These are phyloP conservation scores for Lobosporangium transversale DNA, from an alignment of 192 early-diverging fungal genomes.

Conservation along the genomic window DNA sequence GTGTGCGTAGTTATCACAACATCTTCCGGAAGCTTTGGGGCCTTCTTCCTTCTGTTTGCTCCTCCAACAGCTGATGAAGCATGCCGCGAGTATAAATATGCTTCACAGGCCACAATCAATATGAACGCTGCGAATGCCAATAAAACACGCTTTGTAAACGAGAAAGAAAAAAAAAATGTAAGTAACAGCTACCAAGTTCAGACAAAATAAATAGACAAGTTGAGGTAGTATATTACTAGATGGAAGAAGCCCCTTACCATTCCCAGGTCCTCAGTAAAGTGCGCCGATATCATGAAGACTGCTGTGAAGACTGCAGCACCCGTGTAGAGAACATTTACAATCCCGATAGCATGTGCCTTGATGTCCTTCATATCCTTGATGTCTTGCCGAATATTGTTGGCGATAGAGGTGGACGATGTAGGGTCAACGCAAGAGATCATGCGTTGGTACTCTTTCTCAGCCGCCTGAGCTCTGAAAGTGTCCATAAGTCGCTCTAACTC, in stretches of 20 bases:
- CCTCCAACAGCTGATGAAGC: constrained; percentile 1
- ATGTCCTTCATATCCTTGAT: constrained; percentile 42
- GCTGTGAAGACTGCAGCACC: constrained; percentile 43
- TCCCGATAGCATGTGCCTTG: constrained; percentile 32
- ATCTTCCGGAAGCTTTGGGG: constrained; percentile 16
- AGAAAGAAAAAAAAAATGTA: not conserved
- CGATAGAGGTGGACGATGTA: not conserved
- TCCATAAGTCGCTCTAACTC: constrained; percentile 46
- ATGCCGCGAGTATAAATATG: constrained; percentile 38
- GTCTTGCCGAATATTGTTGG: constrained; percentile 26
- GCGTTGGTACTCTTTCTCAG: constrained; percentile 38
- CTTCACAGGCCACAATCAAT: constrained; percentile 41
- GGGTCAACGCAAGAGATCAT: constrained; percentile 35
- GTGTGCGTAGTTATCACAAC: constrained; percentile 10
- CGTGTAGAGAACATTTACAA: constrained; percentile 42
- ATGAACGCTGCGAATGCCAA: constrained; percentile 36
- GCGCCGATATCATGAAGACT: constrained; percentile 42
- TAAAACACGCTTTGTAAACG: constrained; percentile 19
- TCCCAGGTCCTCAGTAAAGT: constrained; percentile 41
- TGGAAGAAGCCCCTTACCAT: constrained; percentile 9
- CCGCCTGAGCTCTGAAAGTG: constrained; percentile 22
- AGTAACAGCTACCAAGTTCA: too few relatives aligned
- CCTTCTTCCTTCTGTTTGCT: not conserved
- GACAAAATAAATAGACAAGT: too few relatives aligned
- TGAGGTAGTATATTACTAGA: too few relatives aligned